Percentiles rank a stretch among this genome's conserved stretches.
Conservation (phyloP, 768 basidiomycete genomes). For the Russula foetens region DNA sequence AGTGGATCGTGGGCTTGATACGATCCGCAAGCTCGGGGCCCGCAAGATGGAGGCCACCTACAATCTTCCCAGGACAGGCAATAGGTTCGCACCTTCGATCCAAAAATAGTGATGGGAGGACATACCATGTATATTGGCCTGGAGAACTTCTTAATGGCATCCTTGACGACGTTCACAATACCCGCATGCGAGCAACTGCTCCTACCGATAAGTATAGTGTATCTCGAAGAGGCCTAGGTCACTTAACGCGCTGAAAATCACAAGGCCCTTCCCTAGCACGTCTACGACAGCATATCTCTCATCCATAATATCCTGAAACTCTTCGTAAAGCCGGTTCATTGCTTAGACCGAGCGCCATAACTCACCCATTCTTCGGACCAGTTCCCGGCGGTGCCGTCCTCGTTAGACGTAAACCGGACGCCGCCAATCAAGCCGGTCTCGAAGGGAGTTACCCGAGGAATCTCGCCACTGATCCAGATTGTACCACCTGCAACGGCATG, state of each 20-base stretch:
- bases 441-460: constrained; percentile 59
- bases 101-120: neutral
- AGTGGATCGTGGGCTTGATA: constrained; percentile 62
- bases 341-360: neutral
- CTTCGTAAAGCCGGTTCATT: neutral
- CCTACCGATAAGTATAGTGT: neutral
- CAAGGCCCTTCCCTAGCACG: constrained; percentile 71
- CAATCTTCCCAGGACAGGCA: constrained; percentile 37
- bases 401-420: constrained; percentile 45
- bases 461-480: constrained; percentile 75
- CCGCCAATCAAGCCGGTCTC: constrained; percentile 65
- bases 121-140: constrained; percentile 71
- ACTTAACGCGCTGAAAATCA: constrained; percentile 77
- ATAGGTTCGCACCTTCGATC: neutral
- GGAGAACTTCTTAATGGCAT: constrained; percentile 52
- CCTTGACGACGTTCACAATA: constrained; percentile 73
- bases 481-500: constrained; percentile 57
- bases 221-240: neutral
- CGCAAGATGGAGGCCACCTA: constrained; percentile 82
- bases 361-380: constrained; percentile 26
- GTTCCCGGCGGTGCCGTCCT: constrained; percentile 46
- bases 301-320: constrained; percentile 62
- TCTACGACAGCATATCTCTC: constrained; percentile 74
- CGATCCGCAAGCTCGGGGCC: constrained; percentile 55
- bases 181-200: constrained; percentile 68